These are phyloP conservation scores for Kluyveromyces marxianus DNA, from an alignment of 1,139 yeast species.

Conservation along the genomic window DNA sequence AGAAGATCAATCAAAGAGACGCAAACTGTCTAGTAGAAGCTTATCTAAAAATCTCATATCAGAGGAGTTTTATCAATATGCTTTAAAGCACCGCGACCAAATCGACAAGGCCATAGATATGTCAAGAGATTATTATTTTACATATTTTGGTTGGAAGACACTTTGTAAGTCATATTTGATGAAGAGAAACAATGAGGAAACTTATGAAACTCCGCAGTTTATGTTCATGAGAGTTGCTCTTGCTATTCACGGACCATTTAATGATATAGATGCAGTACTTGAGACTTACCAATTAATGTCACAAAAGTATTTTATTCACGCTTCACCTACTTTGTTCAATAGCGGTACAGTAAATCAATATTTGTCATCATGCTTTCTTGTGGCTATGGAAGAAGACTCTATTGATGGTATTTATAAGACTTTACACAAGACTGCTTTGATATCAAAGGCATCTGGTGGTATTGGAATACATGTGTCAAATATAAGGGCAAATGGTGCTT, in stretches of 20 bases:
- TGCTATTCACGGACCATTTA: constrained; percentile 63
- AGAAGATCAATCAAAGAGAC: constrained; percentile 1
- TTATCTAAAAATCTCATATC: constrained; percentile 67
- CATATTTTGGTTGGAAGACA: constrained; percentile 82
- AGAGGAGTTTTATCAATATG: constrained; percentile 53
- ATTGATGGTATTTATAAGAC: constrained; percentile 88
- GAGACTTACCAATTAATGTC: constrained; percentile 84
- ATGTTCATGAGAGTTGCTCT: constrained; percentile 83
- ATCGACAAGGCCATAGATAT: constrained; percentile 68
- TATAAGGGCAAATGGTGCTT: constrained; percentile 75
- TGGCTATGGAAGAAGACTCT: constrained; percentile 83
- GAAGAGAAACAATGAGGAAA: constrained; percentile 49
- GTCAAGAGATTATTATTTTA: constrained; percentile 72
- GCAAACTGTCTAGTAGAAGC: constrained; percentile 63
- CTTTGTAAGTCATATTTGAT: constrained; percentile 75
- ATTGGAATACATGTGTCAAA: constrained; percentile 80
- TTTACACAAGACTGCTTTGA: constrained; percentile 74
- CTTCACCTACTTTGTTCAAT: constrained; percentile 82
- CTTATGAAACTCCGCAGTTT: constrained; percentile 87
- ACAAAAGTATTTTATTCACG: constrained; percentile 74
- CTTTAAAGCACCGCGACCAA: constrained; percentile 53
- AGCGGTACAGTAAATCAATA: constrained; percentile 84
- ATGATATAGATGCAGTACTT: constrained; percentile 58
- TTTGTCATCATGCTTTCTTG: constrained; percentile 80
- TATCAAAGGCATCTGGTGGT: constrained; percentile 88